Conservation (phyloP, 2,329 filamentous ascomycete genomes). For the Fusarium nisikadoi region DNA sequence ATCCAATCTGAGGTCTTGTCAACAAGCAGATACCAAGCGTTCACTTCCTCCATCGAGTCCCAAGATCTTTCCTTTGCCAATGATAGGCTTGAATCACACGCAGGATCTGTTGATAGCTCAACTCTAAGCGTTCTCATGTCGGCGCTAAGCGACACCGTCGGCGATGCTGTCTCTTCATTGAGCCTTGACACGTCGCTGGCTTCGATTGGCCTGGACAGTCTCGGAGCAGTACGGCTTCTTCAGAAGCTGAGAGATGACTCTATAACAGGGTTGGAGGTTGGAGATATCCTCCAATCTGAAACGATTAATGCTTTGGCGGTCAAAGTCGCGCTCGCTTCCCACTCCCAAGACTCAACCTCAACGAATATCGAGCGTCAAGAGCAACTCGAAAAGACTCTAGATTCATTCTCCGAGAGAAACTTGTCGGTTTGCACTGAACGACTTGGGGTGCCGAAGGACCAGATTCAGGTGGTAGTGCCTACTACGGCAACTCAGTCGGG, state of each 20-base stretch:
- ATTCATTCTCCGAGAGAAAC: neutral
- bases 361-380: neutral
- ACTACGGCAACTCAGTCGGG: constrained; percentile 8
- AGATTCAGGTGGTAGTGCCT: neutral
- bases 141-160: neutral
- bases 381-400: neutral
- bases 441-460: neutral
- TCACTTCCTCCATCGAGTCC: neutral
- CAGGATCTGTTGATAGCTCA: neutral
- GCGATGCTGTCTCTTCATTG: neutral
- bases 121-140: neutral
- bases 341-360: neutral
- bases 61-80: neutral
- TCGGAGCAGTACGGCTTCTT: neutral
- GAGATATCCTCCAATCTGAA: neutral
- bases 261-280: neutral
- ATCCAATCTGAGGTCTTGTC: neutral
- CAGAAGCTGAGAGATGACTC: constrained; percentile 7
- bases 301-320: neutral
- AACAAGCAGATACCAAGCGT: neutral
- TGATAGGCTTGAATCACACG: neutral
- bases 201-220: constrained; percentile 1
- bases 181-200: neutral
- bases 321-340: neutral
- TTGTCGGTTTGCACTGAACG: neutral